Percentiles rank a stretch among this genome's conserved stretches.
Conservation (phyloP, 257 asterid genomes). For the Thymus mandschuricus region DNA sequence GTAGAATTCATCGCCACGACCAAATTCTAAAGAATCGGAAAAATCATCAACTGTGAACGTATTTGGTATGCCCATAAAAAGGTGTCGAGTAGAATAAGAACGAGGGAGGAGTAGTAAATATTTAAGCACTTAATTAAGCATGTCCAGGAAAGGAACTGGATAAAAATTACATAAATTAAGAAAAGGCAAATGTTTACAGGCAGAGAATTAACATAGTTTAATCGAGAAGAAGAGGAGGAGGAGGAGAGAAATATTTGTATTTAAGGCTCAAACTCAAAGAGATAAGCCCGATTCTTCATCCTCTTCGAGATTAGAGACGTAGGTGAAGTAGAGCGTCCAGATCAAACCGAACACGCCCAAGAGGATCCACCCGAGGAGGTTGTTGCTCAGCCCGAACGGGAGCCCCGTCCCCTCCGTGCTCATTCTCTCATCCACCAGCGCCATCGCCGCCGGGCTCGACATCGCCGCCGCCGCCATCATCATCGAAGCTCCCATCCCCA, state of each 20-base stretch:
- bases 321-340: conserved; percentile 71
- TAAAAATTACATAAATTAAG: conserved; percentile 10
- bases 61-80: too few species aligned
- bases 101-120: too few species aligned
- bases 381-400: conserved; percentile 93
- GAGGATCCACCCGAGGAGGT: conserved; percentile 81
- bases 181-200: conserved; percentile 31
- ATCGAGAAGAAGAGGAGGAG: neutral
- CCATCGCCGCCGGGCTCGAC: conserved; percentile 83
- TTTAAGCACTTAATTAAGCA: too few species aligned
- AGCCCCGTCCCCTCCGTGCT: conserved; percentile 97
- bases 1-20: too few species aligned
- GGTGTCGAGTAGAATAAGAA: too few species aligned
- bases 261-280: conserved; percentile 40
- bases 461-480: conserved; percentile 64
- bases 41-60: too few species aligned
- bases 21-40: too few species aligned
- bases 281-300: conserved; percentile 95
- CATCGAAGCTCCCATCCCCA: conserved; percentile 65
- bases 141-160: neutral
- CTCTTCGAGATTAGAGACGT: conserved; percentile 69
- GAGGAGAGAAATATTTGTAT: neutral
- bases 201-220: conserved; percentile 28
- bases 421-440: conserved; percentile 94
- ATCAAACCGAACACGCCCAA: conserved; percentile 79